phyloP scores from a whole-genome alignment of 169 alveolate genomes.

The Babesia ovis region DNA sequence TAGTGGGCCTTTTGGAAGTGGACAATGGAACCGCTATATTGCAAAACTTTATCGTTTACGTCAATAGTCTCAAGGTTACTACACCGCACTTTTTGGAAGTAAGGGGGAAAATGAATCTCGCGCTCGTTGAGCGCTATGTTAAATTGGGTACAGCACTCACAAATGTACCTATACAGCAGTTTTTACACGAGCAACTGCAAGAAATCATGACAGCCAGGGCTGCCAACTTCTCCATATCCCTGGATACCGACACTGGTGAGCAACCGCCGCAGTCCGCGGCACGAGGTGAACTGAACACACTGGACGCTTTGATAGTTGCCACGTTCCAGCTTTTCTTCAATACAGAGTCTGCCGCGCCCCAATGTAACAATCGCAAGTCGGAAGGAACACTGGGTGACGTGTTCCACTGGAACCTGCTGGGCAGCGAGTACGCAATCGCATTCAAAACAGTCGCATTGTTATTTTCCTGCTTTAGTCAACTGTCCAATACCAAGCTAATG shows the following conservation, averaged over 20 bases:
- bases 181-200: constrained; percentile 1
- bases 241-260: not conserved
- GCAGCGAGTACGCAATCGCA: constrained; percentile 26
- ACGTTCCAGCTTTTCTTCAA: constrained; percentile 23
- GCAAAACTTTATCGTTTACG: constrained; percentile 19
- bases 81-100: constrained; percentile 12
- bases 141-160: not conserved
- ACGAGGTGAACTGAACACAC: constrained; percentile 22
- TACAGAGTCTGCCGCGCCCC: not conserved
- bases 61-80: not conserved
- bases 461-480: constrained; percentile 27
- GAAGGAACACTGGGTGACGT: constrained; percentile 15
- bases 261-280: constrained; percentile 7
- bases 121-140: constrained; percentile 23
- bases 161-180: not conserved
- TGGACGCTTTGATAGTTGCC: constrained; percentile 5
- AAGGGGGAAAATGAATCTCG: constrained; percentile 20
- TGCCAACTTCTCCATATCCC: not conserved
- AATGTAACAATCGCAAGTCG: not conserved
- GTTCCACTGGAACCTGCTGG: constrained; percentile 36
- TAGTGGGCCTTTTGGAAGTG: constrained; percentile 1
- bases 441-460: constrained; percentile 17
- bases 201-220: constrained; percentile 8
- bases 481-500: constrained; percentile 39
- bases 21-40: constrained; percentile 1